Evolutionary conservation across 2,329 filamentous ascomycete genomes (phyloP).

Genomic region (Aspergillus aculeatus): DNA sequence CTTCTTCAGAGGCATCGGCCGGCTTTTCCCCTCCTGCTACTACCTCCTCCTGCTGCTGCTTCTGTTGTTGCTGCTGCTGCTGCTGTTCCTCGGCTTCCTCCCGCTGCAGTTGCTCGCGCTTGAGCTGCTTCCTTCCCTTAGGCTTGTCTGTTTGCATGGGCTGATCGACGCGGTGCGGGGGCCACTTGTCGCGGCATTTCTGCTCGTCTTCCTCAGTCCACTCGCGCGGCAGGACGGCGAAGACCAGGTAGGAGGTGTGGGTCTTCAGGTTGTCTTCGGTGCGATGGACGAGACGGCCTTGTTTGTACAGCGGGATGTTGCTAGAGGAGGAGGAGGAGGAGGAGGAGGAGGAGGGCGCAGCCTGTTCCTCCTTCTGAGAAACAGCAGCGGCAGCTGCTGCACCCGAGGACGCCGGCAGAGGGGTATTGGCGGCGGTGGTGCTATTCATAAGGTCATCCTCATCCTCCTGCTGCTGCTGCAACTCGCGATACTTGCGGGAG

Average conservation of each 20-base stretch:
- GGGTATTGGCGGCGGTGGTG: background rate
- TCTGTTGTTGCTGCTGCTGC: conserved; percentile 11
- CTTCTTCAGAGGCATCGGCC: conserved; percentile 1
- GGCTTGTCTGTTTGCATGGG: conserved; percentile 22
- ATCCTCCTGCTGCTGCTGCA: conserved; percentile 22
- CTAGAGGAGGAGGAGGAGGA: too few species aligned
- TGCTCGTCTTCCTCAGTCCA: conserved; percentile 84
- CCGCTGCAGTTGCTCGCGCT: conserved; percentile 30
- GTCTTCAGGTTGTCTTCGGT: conserved; percentile 88
- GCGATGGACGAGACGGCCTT: conserved; percentile 75
- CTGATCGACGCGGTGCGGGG: conserved; percentile 54
- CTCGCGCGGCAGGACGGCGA: conserved; percentile 80
- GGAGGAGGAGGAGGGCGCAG: too few species aligned
- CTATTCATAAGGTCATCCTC: conserved; percentile 5
- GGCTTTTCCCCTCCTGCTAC: background rate
- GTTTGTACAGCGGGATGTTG: conserved; percentile 60
- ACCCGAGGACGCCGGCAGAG: conserved; percentile 26
- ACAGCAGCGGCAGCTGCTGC: too few species aligned
- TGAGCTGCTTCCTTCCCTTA: conserved; percentile 43
- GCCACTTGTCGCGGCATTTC: conserved; percentile 63
- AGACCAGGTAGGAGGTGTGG: conserved; percentile 95
- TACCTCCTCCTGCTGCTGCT: background rate
- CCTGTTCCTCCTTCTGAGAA: conserved; percentile 23
- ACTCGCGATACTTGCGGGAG: conserved; percentile 63
- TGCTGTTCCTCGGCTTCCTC: conserved; percentile 14